These are phyloP conservation scores for Elsinoe arachidis DNA, from an alignment of 2,329 filamentous ascomycete genomes.

Conservation along the genomic window DNA sequence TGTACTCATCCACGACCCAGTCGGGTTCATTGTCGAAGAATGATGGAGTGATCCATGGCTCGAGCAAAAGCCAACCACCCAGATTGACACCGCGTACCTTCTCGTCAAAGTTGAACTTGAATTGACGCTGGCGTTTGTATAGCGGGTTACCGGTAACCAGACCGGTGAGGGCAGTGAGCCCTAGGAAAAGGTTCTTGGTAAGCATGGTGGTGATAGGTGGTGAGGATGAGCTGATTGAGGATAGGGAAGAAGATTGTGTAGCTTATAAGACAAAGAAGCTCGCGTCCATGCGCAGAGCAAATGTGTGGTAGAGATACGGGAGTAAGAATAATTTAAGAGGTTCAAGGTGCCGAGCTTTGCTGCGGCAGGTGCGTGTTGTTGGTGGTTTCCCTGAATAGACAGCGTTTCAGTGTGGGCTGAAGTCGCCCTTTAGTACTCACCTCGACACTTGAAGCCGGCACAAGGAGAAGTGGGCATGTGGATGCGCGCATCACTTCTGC, in stretches of 20 bases:
- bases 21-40: constrained; percentile 44
- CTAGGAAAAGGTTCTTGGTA: constrained; percentile 11
- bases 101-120: constrained; percentile 44
- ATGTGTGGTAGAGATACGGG: neutral
- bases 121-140: constrained; percentile 18
- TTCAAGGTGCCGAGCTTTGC: neutral
- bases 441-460: neutral
- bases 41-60: constrained; percentile 52
- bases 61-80: constrained; percentile 56
- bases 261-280: constrained; percentile 5
- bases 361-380: neutral
- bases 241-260: constrained; percentile 5
- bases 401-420: constrained; percentile 1
- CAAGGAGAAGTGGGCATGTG: neutral
- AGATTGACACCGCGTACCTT: constrained; percentile 58
- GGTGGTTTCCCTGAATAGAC: neutral
- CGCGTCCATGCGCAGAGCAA: neutral
- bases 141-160: constrained; percentile 3
- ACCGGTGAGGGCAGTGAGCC: constrained; percentile 10
- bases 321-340: neutral
- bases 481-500: constrained; percentile 6
- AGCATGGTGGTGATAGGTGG: neutral
- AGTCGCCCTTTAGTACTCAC: constrained; percentile 1
- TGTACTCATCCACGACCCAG: constrained; percentile 49
- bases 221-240: neutral